Conservation (phyloP, 495 filamentous ascomycete genomes). For the Cenococcum geophilum region DNA sequence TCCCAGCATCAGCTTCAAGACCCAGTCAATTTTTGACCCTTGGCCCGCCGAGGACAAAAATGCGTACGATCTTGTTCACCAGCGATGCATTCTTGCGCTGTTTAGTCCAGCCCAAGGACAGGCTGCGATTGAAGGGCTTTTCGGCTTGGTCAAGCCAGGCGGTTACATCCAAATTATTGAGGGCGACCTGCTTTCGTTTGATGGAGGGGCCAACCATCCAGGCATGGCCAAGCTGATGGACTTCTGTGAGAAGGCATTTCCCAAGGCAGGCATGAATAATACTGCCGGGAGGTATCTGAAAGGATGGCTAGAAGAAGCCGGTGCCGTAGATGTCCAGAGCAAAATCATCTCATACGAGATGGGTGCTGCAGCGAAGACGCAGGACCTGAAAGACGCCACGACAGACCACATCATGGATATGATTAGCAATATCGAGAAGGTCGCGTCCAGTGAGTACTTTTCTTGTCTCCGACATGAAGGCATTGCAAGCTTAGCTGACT, state of each 20-base stretch:
- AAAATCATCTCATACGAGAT: slow-evolving; percentile 11
- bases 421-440: slow-evolving; percentile 12
- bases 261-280: slow-evolving; percentile 11
- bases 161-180: slow-evolving; percentile 22
- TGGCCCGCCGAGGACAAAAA: slow-evolving; percentile 13
- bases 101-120: background rate
- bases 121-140: slow-evolving; percentile 7
- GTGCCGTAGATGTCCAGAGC: slow-evolving; percentile 9
- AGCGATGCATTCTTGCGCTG: slow-evolving; percentile 12
- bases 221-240: slow-evolving; percentile 15
- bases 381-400: slow-evolving; percentile 2
- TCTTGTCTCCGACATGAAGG: background rate
- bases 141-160: slow-evolving; percentile 14
- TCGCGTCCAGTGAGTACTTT: slow-evolving; percentile 10
- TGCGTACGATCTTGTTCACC: slow-evolving; percentile 21
- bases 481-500: background rate
- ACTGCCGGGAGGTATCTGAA: slow-evolving; percentile 7
- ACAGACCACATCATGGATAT: slow-evolving; percentile 7
- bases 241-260: slow-evolving; percentile 15
- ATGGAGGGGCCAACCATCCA: slow-evolving; percentile 1
- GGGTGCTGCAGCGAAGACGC: slow-evolving; percentile 4
- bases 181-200: slow-evolving; percentile 10
- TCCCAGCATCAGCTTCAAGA: slow-evolving; percentile 6
- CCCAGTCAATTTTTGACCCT: slow-evolving; percentile 4
- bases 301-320: slow-evolving; percentile 10